Evolutionary conservation across 1,284 basidiomycete species (phyloP).

Genomic region (Trametes versicolor): DNA sequence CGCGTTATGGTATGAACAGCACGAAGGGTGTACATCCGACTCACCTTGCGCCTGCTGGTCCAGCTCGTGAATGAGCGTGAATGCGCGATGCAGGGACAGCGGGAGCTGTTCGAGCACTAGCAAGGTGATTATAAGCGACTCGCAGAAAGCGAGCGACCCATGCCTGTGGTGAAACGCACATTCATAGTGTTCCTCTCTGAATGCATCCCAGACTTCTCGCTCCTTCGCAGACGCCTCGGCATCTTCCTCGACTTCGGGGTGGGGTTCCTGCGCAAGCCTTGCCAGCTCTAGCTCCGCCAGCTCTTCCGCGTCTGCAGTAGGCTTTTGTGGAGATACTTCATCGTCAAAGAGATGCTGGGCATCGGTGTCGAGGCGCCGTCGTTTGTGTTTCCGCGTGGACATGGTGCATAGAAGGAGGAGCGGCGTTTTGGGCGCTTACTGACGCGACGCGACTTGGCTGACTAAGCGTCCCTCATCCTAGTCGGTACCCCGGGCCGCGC

Average conservation of each 20-base stretch:
- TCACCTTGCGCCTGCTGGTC: conserved; percentile 79
- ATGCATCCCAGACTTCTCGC: conserved; percentile 76
- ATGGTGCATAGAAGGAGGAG: not conserved
- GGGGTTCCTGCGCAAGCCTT: conserved; percentile 7
- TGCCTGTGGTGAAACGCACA: conserved; percentile 46
- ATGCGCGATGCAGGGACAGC: conserved; percentile 83
- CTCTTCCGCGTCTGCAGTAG: not conserved
- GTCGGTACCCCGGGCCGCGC: too few species aligned
- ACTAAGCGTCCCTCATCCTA: not conserved
- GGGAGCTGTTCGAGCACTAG: conserved; percentile 89
- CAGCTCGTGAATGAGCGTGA: conserved; percentile 82
- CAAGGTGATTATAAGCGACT: conserved; percentile 7
- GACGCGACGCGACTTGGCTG: conserved; percentile 17
- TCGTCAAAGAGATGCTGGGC: not conserved
- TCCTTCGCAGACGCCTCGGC: conserved; percentile 57
- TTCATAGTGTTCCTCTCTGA: conserved; percentile 85
- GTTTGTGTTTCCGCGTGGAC: conserved; percentile 20
- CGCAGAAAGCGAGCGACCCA: not conserved
- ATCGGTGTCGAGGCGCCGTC: conserved; percentile 13
- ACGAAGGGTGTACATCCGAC: conserved; percentile 26
- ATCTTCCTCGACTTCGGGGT: conserved; percentile 23
- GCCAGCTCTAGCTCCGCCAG: not conserved
- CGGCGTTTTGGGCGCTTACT: conserved; percentile 1
- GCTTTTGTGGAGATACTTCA: not conserved
- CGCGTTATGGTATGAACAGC: not conserved